Evolutionary conservation across 2,329 filamentous ascomycete genomes (phyloP), one percentile per base, ranked within the genome.

Genomic region (Penicillium verrucosum): DNA sequence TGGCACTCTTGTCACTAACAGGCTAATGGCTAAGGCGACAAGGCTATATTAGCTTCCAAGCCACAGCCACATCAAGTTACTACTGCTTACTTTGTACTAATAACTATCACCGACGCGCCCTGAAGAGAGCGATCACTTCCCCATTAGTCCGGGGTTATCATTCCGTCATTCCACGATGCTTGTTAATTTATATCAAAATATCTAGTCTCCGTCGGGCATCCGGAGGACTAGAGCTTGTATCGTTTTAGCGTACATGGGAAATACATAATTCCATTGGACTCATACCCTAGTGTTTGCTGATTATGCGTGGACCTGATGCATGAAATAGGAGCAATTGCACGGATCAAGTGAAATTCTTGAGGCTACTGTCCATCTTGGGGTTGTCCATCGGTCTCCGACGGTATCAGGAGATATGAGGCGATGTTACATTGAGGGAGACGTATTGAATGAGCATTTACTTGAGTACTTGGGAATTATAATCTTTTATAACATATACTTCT

Each of bases 321-420:
- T 6, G 9, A 6, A 40, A 14, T 5, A 40, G 16, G 14, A 21
- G 10, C 9, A 25, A 50, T n/a, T 18, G 10, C 11, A 11, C 8
- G 36, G 29, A 23, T 27, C 5, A 27, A 40, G 14, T 23, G 42
- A 23, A 36, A 32, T 30, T 53, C 41, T 47, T 16, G 34, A 37
- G 9, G 16, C 14, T 5, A 30, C 10, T 6, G 7, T 14, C 41
- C 9, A n/a, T 23, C 21, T 8, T 29, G 4, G 6, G 16, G 6
- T 16, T 46, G 21, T 27, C 12, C 21, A 48, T 14, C 51, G 51
- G 51, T 14, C 51, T 54, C 51, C 51, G 51, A 49, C 43, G 51
- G 51, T 11, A 54, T 42, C 18, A 29, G 30, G 9, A 16, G 16
- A 41, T 29, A 42, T 42, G 36, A 38, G 11, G 5, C 5, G 44